These are phyloP conservation scores for Penicillium thymicola DNA, from an alignment of 2,329 filamentous ascomycete genomes.

Conservation along the genomic window DNA sequence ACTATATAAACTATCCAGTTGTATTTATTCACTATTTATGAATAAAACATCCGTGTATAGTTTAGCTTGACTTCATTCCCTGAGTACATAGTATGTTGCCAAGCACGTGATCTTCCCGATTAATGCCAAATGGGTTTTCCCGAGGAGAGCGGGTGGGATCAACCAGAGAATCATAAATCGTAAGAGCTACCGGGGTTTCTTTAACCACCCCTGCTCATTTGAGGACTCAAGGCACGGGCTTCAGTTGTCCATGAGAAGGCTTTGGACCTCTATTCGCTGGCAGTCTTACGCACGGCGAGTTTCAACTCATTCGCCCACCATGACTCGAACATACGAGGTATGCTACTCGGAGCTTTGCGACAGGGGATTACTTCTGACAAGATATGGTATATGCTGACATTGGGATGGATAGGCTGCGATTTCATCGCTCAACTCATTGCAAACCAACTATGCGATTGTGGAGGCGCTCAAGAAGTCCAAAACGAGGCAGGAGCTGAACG, in stretches of 20 bases:
- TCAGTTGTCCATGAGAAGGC: conserved; percentile 30
- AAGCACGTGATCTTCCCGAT: conserved; percentile 23
- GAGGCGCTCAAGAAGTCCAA: conserved; percentile 65
- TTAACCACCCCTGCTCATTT: conserved; percentile 16
- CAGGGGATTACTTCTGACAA: not conserved
- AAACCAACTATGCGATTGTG: conserved; percentile 74
- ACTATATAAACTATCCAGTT: too few relatives aligned
- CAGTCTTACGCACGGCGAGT: conserved; percentile 25
- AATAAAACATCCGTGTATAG: not conserved
- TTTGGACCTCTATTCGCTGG: conserved; percentile 20
- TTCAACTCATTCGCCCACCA: conserved; percentile 30
- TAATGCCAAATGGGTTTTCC: conserved; percentile 18
- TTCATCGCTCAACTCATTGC: conserved; percentile 68
- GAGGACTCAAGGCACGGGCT: conserved; percentile 13
- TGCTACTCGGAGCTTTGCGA: conserved; percentile 8
- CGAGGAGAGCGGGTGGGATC: conserved; percentile 18
- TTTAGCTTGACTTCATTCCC: not conserved
- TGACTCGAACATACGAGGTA: conserved; percentile 43
- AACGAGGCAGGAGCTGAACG: conserved; percentile 70
- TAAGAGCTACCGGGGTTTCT: conserved; percentile 19
- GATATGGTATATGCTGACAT: conserved; percentile 12
- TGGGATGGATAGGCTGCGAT: conserved; percentile 60
- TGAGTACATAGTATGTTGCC: not conserved
- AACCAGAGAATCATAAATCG: conserved; percentile 11
- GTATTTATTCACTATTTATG: not conserved